Percentiles rank a stretch among this genome's conserved stretches.
phyloP scores from a whole-genome alignment of 441 rosid genomes.

The Corymbia calophylla region DNA sequence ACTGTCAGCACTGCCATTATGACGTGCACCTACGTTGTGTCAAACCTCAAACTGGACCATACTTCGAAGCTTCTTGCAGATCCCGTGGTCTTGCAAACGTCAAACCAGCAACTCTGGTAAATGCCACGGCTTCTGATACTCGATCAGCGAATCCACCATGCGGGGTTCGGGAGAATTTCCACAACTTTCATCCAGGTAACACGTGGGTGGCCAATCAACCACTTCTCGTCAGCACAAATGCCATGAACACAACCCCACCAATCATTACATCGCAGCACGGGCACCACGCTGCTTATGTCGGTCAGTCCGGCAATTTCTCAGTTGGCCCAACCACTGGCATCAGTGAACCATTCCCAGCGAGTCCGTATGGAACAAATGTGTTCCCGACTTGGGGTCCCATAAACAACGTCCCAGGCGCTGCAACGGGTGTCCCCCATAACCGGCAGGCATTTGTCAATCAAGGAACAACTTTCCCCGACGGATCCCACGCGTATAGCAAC shows the following conservation, averaged over 20 bases:
- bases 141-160: background rate
- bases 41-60: background rate
- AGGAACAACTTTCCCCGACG: too few species aligned
- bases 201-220: background rate
- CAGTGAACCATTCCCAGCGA: too few species aligned
- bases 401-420: too few species aligned
- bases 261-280: background rate
- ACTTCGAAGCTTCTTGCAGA: background rate
- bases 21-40: background rate
- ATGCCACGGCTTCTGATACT: background rate
- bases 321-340: background rate
- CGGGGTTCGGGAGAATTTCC: background rate
- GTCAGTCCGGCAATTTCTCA: background rate
- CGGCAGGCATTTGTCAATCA: background rate
- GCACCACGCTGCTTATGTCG: background rate
- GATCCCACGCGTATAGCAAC: background rate
- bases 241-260: background rate
- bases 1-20: background rate
- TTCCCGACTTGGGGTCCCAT: too few species aligned
- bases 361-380: too few species aligned
- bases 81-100: background rate
- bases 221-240: background rate
- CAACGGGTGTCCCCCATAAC: background rate
- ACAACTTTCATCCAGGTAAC: background rate
- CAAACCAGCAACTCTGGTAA: background rate